Base-by-base conservation (phyloP, 2,329 filamentous ascomycete species). In the Hymenoscyphus occultus region DNA sequence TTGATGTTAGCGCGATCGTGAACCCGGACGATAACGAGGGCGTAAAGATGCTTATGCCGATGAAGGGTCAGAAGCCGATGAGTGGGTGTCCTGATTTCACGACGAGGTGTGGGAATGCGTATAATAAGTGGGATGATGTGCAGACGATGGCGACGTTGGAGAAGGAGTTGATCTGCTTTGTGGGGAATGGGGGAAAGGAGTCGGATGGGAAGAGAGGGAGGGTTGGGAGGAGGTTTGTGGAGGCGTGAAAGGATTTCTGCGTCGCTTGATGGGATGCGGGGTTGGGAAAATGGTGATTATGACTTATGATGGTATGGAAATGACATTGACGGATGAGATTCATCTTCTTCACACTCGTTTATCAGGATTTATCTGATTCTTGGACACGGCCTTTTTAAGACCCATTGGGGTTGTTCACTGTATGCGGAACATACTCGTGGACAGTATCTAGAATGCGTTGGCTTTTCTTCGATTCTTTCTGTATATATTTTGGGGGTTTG, bases 1-100 rank as follows among this genome's bases (percentile, higher is more conserved):
- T 84, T 65, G 84, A 86, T 68, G 83, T 86, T 67, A 85, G 83
- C 12, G 83, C 83, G 74, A 86, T 86, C 68, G 82, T 85, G 71
- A 77, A 83, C 75, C 76, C 82, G 60, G 72, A 72, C 48, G 84
- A 86, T 75, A 71, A 76, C 69, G 64, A 80, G 68, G 82, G 82
- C 70, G 79, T 86, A 71, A 84, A 86, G 80, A 76, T 81, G 77
- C 80, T 86, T 74, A 85, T 77, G 77, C 83, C 84, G 35, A 74
- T 73, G 63, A 71, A 62, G 61, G 51, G 68, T 64, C 71, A 77
- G 68, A 68, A 67, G 7, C 66, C 80, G 71, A 75, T 80, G 71
- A 85, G 82, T 22, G 84, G 84, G 54, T 86, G 84, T 75, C 75
- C 78, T 61, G 64, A 68, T 10, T 85, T 82, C 78, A 83, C 83